Percentiles rank a stretch among this genome's conserved stretches.
phyloP scores from a whole-genome alignment of 1,284 basidiomycete species.

The Meripilus lineatus region DNA sequence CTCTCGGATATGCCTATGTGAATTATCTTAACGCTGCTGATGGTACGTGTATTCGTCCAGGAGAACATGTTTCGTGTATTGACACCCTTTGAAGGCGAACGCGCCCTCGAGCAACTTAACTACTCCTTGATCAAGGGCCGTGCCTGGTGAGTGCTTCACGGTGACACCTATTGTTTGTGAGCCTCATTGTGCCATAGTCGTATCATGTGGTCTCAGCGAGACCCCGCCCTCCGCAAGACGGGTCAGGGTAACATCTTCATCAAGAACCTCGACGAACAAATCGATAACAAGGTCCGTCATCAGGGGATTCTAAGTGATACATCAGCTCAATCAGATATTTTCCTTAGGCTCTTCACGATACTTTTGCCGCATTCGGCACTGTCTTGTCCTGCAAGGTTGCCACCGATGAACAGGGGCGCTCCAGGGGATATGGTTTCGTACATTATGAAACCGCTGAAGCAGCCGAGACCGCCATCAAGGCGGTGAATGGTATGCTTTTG shows the following conservation, averaged over 20 bases:
- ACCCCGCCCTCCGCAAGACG: slow-evolving; percentile 98
- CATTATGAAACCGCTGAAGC: slow-evolving; percentile 99
- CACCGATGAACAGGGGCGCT: slow-evolving; percentile 87
- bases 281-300: slow-evolving; percentile 90
- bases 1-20: slow-evolving; percentile 99
- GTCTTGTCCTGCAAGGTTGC: slow-evolving; percentile 99
- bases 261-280: slow-evolving; percentile 97
- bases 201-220: slow-evolving; percentile 99
- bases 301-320: no score
- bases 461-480: slow-evolving; percentile 94
- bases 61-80: slow-evolving; percentile 2
- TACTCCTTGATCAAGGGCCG: slow-evolving; percentile 99
- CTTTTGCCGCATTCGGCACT: slow-evolving; percentile 98
- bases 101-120: slow-evolving; percentile 98
- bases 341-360: slow-evolving; percentile 91
- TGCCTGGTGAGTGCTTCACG: slow-evolving; percentile 65
- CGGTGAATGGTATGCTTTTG: slow-evolving; percentile 98
- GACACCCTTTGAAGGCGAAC: slow-evolving; percentile 63
- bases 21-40: slow-evolving; percentile 97
- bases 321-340: not conserved
- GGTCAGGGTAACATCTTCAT: slow-evolving; percentile 99
- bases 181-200: slow-evolving; percentile 60
- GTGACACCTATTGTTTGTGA: slow-evolving; percentile 6
- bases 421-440: slow-evolving; percentile 97
- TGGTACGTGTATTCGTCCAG: slow-evolving; percentile 52